These are phyloP conservation scores for Eutrema salsugineum DNA, from an alignment of 441 rosid species.

Conservation along the genomic window DNA sequence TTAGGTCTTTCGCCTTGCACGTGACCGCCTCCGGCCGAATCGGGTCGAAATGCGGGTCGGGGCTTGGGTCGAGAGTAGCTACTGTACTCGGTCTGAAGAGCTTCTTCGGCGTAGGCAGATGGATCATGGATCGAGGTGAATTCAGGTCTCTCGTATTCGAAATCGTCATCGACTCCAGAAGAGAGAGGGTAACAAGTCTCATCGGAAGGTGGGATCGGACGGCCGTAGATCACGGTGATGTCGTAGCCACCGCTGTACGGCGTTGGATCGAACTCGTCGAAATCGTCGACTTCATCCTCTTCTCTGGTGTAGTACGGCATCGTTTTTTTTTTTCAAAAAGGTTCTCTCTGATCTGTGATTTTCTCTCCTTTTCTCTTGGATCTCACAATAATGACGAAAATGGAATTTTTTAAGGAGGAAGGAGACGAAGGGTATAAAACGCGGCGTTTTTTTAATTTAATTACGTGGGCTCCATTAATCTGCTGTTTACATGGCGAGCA, in stretches of 20 bases:
- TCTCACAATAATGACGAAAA: not conserved
- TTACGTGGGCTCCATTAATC: not conserved
- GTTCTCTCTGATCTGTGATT: not conserved
- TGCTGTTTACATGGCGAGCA: constrained; percentile 19
- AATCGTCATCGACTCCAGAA: constrained; percentile 26
- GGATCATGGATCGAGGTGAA: constrained; percentile 57
- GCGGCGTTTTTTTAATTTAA: constrained; percentile 1
- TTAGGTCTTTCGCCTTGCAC: constrained; percentile 29
- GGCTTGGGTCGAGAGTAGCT: constrained; percentile 70
- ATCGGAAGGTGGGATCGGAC: constrained; percentile 59
- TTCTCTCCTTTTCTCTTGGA: not conserved
- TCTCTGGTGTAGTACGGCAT: constrained; percentile 67
- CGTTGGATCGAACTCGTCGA: constrained; percentile 81
- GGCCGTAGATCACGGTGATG: constrained; percentile 59
- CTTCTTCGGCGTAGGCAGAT: constrained; percentile 59
- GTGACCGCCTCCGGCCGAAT: constrained; percentile 37
- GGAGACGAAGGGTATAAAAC: not conserved
- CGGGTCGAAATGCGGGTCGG: constrained; percentile 43
- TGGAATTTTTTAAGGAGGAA: not conserved
- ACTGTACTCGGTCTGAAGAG: constrained; percentile 60
- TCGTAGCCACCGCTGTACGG: constrained; percentile 90
- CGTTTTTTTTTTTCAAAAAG: constrained; percentile 10
- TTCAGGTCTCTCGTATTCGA: constrained; percentile 58
- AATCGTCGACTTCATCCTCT: constrained; percentile 52
- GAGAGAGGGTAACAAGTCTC: constrained; percentile 59